Conservation (phyloP, 176 grass and related monocot genomes). For the Eleusine indica region DNA sequence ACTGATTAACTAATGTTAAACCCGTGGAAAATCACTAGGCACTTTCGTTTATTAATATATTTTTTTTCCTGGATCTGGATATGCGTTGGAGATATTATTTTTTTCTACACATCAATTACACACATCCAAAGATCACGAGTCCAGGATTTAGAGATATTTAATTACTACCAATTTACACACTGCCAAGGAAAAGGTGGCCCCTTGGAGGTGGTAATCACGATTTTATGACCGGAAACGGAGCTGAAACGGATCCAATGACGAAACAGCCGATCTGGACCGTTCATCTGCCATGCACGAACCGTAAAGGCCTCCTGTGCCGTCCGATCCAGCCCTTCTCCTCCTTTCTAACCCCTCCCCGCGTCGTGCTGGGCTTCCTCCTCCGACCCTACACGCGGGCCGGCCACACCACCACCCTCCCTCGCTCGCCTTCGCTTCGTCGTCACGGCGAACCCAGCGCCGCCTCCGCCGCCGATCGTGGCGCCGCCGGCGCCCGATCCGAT, state of each 20-base stretch:
- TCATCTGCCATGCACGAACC: slow-evolving; percentile 21
- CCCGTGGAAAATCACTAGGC: neutral
- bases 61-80: too few species aligned
- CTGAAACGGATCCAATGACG: neutral
- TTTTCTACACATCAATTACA: neutral
- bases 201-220: neutral
- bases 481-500: slow-evolving; percentile 43
- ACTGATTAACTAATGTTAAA: neutral
- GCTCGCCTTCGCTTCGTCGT: slow-evolving; percentile 33
- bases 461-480: slow-evolving; percentile 38
- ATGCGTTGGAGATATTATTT: neutral
- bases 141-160: neutral
- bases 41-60: neutral
- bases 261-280: slow-evolving; percentile 16
- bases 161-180: neutral
- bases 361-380: neutral
- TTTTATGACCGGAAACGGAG: slow-evolving; percentile 3
- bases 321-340: slow-evolving; percentile 12
- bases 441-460: slow-evolving; percentile 53
- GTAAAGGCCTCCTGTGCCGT: slow-evolving; percentile 22
- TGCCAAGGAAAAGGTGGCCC: neutral
- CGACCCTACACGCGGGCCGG: neutral
- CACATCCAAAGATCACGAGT: neutral
- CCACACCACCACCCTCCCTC: neutral
- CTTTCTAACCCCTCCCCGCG: neutral